Conservation (phyloP, 2,329 filamentous ascomycete species). For the Aspergillus jensenii region DNA sequence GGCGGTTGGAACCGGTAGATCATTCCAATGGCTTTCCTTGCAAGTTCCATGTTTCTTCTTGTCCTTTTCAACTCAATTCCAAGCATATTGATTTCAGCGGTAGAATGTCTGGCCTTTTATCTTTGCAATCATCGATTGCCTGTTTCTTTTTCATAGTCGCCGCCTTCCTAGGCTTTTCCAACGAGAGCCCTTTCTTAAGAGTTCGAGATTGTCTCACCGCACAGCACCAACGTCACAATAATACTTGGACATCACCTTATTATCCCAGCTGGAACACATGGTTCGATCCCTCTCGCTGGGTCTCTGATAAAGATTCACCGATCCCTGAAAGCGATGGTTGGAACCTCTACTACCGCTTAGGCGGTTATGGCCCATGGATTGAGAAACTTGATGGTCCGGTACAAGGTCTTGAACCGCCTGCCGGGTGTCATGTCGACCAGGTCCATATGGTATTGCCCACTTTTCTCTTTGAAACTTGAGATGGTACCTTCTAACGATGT, state of each 20-base stretch:
- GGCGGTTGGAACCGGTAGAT: background rate
- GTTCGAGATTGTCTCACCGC: background rate
- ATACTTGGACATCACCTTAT: constrained; percentile 9
- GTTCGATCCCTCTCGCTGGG: constrained; percentile 14
- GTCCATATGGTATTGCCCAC: constrained; percentile 52
- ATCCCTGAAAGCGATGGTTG: constrained; percentile 31
- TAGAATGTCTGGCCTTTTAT: constrained; percentile 7
- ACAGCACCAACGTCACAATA: background rate
- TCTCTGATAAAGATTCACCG: background rate
- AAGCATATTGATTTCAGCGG: background rate
- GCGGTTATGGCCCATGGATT: constrained; percentile 58
- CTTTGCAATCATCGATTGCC: constrained; percentile 1
- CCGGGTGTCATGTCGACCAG: constrained; percentile 54
- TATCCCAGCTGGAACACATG: constrained; percentile 23
- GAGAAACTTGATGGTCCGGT: constrained; percentile 45
- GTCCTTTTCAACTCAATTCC: background rate
- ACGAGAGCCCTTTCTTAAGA: background rate
- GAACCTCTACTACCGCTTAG: constrained; percentile 55
- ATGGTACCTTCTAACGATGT: background rate
- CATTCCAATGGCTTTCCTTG: background rate
- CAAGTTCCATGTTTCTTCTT: background rate
- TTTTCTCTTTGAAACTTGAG: background rate
- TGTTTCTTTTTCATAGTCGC: constrained; percentile 13
- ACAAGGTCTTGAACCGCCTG: constrained; percentile 46
- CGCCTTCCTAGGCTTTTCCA: constrained; percentile 5